Evolutionary conservation across 257 asterid species (phyloP), one percentile per base, ranked within the genome.

Genomic region (Paraleonurus japonicus): DNA sequence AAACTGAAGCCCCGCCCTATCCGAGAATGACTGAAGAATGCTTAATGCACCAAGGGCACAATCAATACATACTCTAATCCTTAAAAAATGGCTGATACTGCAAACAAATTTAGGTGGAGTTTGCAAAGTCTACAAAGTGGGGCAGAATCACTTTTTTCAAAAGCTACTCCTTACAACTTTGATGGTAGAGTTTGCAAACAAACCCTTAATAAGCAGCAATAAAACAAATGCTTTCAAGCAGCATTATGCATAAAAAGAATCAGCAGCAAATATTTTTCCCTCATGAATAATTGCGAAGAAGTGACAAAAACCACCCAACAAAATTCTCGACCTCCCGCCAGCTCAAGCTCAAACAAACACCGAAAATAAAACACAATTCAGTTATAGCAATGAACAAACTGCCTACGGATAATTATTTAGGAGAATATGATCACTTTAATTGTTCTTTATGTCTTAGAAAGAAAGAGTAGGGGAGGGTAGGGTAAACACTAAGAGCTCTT

Each of bases 401-500:
- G 50, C 20, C 30, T 7, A 12, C 43, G 28, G 22, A 26, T 13
- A 70, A 26, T 39, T 30, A 6, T 54, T 12, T 11, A 7, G 22
- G 63, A 13, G 13, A 32, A 41, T 63, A 26, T 8, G 30, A 45
- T 47, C 13, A 61, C 27, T 70, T 32, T 11, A 7, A 5, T 6
- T 64, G 6, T 7, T 30, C 9, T 17, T 22, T 32, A 32, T n/a
- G n/a, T n/a, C n/a, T n/a, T n/a, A 32, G 1, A 32, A 32, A 32
- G 6, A 32, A 32, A 32, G 5, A 28, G 6, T 0, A 30, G 65
- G 26, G 2, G 2, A 3, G 26, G 8, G 11, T 47, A 19, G 47
- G 51, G n/a, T 9, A 7, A 41, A 17, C 15, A 0, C 28, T 15
- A 5, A 72, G 43, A 2, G 65, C 83, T n/a, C n/a, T 86, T 82